Conservation (phyloP, 805 yeast genomes). For the Phaffomyces antillensis region DNA sequence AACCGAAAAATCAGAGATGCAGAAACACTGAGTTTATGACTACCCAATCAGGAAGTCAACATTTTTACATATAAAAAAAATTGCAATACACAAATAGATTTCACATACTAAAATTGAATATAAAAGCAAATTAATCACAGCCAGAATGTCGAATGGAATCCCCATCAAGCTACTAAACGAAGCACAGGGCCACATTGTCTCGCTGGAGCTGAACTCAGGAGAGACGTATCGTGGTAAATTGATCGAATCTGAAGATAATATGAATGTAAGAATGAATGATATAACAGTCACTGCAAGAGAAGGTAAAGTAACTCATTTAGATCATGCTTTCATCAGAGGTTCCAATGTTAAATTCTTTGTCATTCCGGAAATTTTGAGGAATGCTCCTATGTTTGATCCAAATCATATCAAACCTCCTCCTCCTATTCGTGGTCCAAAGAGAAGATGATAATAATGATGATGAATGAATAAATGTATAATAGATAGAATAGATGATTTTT, state of each 20-base stretch:
- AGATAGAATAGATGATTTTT: no score
- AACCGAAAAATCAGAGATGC: not conserved
- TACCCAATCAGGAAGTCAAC: conserved; percentile 11
- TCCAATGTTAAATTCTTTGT: conserved; percentile 79
- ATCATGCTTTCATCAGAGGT: conserved; percentile 86
- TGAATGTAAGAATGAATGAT: conserved; percentile 84
- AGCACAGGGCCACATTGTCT: conserved; percentile 81
- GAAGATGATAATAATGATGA: conserved; percentile 16
- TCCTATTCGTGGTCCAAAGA: conserved; percentile 57
- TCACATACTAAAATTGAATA: not conserved
- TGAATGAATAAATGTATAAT: not conserved
- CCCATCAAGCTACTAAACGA: conserved; percentile 85
- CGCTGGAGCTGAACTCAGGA: conserved; percentile 79
- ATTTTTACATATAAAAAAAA: not conserved
- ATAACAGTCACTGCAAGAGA: conserved; percentile 72
- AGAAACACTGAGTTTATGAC: not conserved
- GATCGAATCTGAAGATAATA: conserved; percentile 80
- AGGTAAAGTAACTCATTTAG: conserved; percentile 69
- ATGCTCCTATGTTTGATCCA: conserved; percentile 82
- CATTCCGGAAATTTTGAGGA: conserved; percentile 79
- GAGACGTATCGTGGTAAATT: conserved; percentile 84
- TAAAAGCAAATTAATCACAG: not conserved
- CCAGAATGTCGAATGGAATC: conserved; percentile 44
- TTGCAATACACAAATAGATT: not conserved
- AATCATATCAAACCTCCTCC: conserved; percentile 59